phyloP scores from a whole-genome alignment of 306 rosid species.

The Lithocarpus polystachyus region DNA sequence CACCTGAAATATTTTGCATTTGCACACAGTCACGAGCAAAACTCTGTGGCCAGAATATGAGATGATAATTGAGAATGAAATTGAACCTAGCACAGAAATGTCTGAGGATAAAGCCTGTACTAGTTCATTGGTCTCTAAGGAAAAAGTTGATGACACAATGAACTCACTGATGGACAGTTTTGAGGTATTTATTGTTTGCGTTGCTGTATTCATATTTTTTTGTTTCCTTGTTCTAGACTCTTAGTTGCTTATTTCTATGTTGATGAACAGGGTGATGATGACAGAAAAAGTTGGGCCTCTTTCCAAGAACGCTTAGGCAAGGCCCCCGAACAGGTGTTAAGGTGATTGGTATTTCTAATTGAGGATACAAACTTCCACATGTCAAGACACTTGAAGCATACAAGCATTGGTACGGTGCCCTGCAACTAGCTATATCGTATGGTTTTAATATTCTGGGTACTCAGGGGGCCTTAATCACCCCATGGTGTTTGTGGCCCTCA shows the following conservation, averaged over 20 bases:
- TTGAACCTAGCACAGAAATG: constrained; percentile 39
- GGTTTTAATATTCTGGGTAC: background rate
- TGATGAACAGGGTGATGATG: constrained; percentile 50
- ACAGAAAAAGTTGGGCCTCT: constrained; percentile 48
- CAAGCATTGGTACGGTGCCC: background rate
- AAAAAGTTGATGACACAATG: constrained; percentile 39
- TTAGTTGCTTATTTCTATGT: constrained; percentile 16
- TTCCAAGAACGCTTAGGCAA: constrained; percentile 54
- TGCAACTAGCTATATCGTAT: background rate
- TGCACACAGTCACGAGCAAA: constrained; percentile 46
- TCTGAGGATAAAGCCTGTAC: constrained; percentile 29
- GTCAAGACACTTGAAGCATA: background rate
- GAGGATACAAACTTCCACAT: background rate
- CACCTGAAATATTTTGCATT: background rate
- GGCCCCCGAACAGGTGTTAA: constrained; percentile 64
- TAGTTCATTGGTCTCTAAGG: constrained; percentile 43
- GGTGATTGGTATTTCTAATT: constrained; percentile 27
- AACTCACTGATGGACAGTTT: constrained; percentile 39
- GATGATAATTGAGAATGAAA: constrained; percentile 60
- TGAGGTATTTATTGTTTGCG: constrained; percentile 40
- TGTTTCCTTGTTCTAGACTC: constrained; percentile 5
- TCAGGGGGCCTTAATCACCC: background rate
- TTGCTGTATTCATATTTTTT: background rate
- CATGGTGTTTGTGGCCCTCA: background rate
- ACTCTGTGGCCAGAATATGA: constrained; percentile 64